A percentile compares a stretch with the other conserved stretches of the same genome.
These are phyloP conservation scores for Vaccinium darrowii DNA, from an alignment of 148 eudicot species.

Conservation along the genomic window DNA sequence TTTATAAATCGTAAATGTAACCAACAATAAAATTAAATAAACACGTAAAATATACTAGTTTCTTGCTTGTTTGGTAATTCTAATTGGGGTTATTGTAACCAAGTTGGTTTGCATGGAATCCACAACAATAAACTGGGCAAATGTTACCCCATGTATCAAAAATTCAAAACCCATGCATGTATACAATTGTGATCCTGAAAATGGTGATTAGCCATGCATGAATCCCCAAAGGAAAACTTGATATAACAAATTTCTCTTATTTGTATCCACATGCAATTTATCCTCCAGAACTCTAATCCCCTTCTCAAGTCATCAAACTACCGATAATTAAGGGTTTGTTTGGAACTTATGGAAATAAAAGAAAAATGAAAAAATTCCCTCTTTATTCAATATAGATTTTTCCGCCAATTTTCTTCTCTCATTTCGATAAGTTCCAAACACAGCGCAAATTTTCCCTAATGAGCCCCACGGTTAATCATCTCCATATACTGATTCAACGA, in stretches of 20 bases:
- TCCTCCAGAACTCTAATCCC: neutral
- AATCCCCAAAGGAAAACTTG: neutral
- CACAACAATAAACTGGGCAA: neutral
- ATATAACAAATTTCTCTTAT: neutral
- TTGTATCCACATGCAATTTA: neutral
- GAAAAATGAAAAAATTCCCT: too few relatives aligned
- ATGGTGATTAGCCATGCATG: neutral
- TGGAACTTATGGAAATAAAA: too few relatives aligned
- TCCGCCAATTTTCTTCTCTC: too few relatives aligned
- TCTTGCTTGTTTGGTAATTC: neutral
- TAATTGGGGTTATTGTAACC: neutral
- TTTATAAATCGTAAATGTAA: too few relatives aligned
- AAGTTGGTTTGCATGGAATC: neutral
- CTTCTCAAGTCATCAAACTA: neutral
- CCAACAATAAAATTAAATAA: neutral
- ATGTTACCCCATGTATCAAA: neutral
- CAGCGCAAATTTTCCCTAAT: neutral
- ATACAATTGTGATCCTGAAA: neutral
- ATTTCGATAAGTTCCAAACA: too few relatives aligned
- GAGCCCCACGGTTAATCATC: constrained; percentile 69
- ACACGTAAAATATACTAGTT: neutral
- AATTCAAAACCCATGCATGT: neutral
- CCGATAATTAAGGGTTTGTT: too few relatives aligned
- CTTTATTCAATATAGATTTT: too few relatives aligned
- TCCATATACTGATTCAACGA: constrained; percentile 70